Conservation (phyloP, 495 filamentous ascomycete species). For the Bacidia gigantensis region DNA sequence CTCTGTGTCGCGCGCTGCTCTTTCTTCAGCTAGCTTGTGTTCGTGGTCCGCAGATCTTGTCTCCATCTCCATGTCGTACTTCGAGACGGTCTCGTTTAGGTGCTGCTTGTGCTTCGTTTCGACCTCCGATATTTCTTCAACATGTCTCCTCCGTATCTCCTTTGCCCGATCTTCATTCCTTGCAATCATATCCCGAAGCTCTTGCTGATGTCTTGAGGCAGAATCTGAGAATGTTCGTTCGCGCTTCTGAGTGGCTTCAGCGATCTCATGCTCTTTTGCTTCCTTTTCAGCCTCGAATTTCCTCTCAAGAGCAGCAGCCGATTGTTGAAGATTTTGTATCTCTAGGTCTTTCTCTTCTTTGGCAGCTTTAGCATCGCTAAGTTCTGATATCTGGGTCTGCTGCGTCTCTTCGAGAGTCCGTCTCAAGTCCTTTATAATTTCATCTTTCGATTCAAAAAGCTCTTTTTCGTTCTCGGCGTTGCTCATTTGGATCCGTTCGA, state of each 20-base stretch:
- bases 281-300: background rate
- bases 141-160: slow-evolving; percentile 1
- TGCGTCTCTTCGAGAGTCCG: background rate
- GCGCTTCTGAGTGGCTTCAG: background rate
- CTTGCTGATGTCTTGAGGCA: slow-evolving; percentile 7
- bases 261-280: slow-evolving; percentile 1
- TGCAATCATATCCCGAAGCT: slow-evolving; percentile 4
- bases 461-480: background rate
- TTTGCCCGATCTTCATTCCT: slow-evolving; percentile 6
- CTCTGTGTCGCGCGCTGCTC: slow-evolving; percentile 1
- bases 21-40: slow-evolving; percentile 3
- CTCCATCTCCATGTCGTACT: background rate
- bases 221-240: slow-evolving; percentile 1
- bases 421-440: slow-evolving; percentile 3
- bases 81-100: background rate
- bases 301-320: slow-evolving; percentile 1
- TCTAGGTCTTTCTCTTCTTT: background rate
- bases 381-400: background rate
- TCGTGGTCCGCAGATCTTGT: background rate
- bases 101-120: slow-evolving; percentile 4
- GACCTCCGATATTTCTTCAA: background rate
- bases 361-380: background rate
- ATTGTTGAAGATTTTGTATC: slow-evolving; percentile 1
- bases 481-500: slow-evolving; percentile 1
- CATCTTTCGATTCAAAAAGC: background rate